Base-by-base conservation (phyloP, 352 stramenopile genomes). In the Phytopythium litorale region DNA sequence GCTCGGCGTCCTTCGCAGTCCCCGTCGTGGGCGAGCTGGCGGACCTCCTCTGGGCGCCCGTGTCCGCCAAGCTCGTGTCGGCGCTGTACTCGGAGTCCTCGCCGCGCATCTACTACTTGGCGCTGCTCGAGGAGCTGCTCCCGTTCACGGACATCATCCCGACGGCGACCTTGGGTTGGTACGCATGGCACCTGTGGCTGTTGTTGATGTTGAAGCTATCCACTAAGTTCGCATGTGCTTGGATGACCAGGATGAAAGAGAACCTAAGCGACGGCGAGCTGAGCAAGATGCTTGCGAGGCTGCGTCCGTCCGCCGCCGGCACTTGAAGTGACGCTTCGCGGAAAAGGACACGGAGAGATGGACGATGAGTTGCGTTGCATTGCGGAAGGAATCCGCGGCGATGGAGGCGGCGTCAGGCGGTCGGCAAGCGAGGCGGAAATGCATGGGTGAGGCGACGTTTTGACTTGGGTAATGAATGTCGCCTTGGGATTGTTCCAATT, bases 101-200 rank as follows among this genome's bases (percentile, higher is more conserved):
- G 40, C 91, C 90, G 9, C 89, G 78, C 48, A 72, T 88, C 40
- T 97, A 97, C 67, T 97, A 98, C 62, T 49, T 98, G 32, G 78
- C 73, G 4, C 86, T 92, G 58, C 19, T 93, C 3, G 85, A 95
- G 48, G 85, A 97, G 60, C 15, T 94, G 18, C 65, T 99, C 52
- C 96, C 96, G 2, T 98, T 99, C 75, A 98, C 96, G 15, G 96
- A 99, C 70, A 81, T 97, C 40, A 89, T 99, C 46, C 96, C 96
- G 13, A 96, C 88, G n/a, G 96, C 94, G 12, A 98, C 90, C 2
- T 61, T 98, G 38, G 92, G 91, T 13, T 99, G 94, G 92, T 91
- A 58, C 7, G 73, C 57, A 25, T 9, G 25, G 11, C 18, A 35
- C 45, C n/a, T 42, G 38, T 42, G 50, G 19, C 51, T 37, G 16